Evolutionary conservation across 345 rosid genomes (phyloP), one percentile per base, ranked within the genome.

Genomic region (Capsella bursapastoris): DNA sequence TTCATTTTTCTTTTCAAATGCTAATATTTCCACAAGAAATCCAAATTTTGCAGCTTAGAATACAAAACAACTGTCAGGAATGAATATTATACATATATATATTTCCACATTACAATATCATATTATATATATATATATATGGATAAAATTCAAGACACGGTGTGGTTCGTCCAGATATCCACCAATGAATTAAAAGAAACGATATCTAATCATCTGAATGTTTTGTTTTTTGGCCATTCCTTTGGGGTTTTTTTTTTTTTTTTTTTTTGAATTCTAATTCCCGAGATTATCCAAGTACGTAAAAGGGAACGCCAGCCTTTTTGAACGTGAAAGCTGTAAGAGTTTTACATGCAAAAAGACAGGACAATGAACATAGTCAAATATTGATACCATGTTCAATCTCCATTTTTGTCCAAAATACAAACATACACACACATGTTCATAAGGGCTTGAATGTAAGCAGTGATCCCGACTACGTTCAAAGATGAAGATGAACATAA

Each of bases 321-420:
- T 52, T n/a, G 31, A 68, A 75, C 79, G 48, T 52, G 64, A 61
- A 75, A 51, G 64, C 9, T 65, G 58, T 15, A 45, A 49, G 59
- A 35, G 51, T 43, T 10, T 10, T 35, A 16, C 55, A 40, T 60
- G 68, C 63, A 16, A 68, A 67, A 32, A 58, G 47, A n/a, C 7
- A 40, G 6, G 13, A 57, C 62, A 67, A 48, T 69, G 79, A 61
- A 76, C 51, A 61, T 52, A 62, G 74, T 61, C 70, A 35, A 43
- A 44, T 44, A 61, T 68, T 8, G 25, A n/a, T 69, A 61, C 79
- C 74, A 69, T 65, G 55, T 76, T 61, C 79, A 68, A 32, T 27
- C 50, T 61, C 74, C 70, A 76, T 50, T 61, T 44, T 61, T 44
- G 64, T 61, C 64, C 43, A 43, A 60, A 22, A 53, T 49, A 60